phyloP scores from a whole-genome alignment of 2,329 filamentous ascomycete genomes.

The Curvularia sp. region DNA sequence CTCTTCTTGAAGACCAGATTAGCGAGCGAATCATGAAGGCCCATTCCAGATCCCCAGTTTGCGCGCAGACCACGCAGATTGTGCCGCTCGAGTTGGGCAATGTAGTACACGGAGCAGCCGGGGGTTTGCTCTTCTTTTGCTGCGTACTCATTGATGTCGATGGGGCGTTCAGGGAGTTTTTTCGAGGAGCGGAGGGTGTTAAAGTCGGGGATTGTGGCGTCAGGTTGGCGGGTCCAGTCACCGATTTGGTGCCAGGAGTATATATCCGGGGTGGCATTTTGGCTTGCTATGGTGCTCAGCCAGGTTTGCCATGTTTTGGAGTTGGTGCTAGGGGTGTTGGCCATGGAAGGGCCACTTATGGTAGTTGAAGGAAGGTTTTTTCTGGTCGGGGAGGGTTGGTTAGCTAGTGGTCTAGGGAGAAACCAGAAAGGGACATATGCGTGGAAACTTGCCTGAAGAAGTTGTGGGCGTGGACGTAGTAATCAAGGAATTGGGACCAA shows the following conservation, averaged over 20 bases:
- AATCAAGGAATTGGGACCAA: slow-evolving; percentile 51
- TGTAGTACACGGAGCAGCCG: slow-evolving; percentile 55
- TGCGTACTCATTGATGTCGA: slow-evolving; percentile 62
- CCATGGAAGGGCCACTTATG: slow-evolving; percentile 53
- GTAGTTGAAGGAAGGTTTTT: slow-evolving; percentile 5
- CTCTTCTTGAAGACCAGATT: slow-evolving; percentile 50
- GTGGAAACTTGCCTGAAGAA: slow-evolving; percentile 39
- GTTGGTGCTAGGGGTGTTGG: slow-evolving; percentile 40
- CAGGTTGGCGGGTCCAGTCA: slow-evolving; percentile 26
- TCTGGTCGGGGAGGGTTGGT: background rate
- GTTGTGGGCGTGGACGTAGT: slow-evolving; percentile 52
- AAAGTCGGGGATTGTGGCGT: slow-evolving; percentile 36
- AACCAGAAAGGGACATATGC: background rate
- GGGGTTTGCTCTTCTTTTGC: slow-evolving; percentile 53
- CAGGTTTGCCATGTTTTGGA: slow-evolving; percentile 51
- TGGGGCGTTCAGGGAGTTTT: slow-evolving; percentile 43
- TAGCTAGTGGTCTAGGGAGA: background rate
- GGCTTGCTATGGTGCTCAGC: slow-evolving; percentile 45
- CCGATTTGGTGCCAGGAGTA: slow-evolving; percentile 57
- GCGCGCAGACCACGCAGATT: slow-evolving; percentile 55
- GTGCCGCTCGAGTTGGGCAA: slow-evolving; percentile 57
- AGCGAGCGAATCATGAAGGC: slow-evolving; percentile 57
- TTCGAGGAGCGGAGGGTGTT: slow-evolving; percentile 37
- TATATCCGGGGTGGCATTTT: slow-evolving; percentile 54
- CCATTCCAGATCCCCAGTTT: slow-evolving; percentile 55